Base-by-base conservation (phyloP, 768 basidiomycete genomes). In the Termitomyces sp. region DNA sequence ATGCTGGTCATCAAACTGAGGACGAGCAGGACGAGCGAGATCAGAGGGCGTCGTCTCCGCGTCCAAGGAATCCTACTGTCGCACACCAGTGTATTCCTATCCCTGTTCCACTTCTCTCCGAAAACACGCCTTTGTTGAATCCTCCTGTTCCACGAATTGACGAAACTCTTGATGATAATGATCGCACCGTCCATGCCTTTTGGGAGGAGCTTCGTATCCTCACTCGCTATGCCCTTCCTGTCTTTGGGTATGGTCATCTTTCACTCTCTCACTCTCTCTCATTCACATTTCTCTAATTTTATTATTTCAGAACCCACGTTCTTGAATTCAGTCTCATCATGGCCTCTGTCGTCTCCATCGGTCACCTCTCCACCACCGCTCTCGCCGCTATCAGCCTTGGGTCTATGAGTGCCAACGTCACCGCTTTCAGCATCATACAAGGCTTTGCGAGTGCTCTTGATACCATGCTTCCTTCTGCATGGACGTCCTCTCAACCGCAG, bases 401-500 rank as follows among this genome's bases (percentile, higher is more conserved):
- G 2, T 86, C 84, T 12, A 89, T 91, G 87, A 89, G 88, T 0
- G 86, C 86, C 20, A 84, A 81, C 58, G 86, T 87, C 14, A 86
- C 91, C 0, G 89, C 85, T 2, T 89, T 89, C 66, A 90, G 87
- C 64, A 87, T 96, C 57, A 77, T 95, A 9, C 89, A 90, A 65
- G 94, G 94, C n/a, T 85, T 96, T 59, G 78, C 85, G 11, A 91
- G 89, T 53, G 87, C 93, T 0, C 84, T 99, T 20, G 97, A 99
- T 72, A 96, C 96, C 0, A 83, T 99, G 68, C 85, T 98, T 12
- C 96, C 97, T 0, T 86, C 92, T 45, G 96, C 96, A n/a, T 99
- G 92, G 95, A 96, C 97, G 0, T 94, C 94, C 4, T 70, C 86
- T 1, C 86, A 89, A 36, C 96, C 95, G 0, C 76, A 88, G 15